Conservation (phyloP, 352 stramenopile species). For the Plasmopara muralis region DNA sequence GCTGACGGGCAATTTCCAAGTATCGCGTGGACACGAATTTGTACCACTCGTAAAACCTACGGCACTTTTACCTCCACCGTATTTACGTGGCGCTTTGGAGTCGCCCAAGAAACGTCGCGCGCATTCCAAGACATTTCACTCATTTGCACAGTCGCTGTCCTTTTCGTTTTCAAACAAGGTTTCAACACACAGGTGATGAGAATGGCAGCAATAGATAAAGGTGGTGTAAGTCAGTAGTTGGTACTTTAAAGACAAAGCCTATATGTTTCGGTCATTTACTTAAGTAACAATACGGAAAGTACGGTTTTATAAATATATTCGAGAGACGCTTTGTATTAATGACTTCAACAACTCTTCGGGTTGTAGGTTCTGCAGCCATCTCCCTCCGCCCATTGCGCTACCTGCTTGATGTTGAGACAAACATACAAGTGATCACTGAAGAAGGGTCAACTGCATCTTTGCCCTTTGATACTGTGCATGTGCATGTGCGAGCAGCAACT, state of each 20-base stretch:
- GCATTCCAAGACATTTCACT: constrained; percentile 73
- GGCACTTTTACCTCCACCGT: constrained; percentile 50
- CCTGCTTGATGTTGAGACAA: constrained; percentile 52
- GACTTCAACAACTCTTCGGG: background rate
- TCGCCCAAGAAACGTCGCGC: constrained; percentile 66
- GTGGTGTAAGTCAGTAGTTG: background rate
- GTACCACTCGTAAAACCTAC: constrained; percentile 21
- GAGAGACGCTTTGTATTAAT: background rate
- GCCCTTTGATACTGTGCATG: constrained; percentile 23
- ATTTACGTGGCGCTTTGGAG: constrained; percentile 43
- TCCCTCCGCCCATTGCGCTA: constrained; percentile 51
- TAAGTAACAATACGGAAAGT: no score
- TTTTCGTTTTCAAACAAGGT: constrained; percentile 40
- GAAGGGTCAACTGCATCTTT: constrained; percentile 7
- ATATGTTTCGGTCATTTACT: no score
- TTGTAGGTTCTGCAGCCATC: constrained; percentile 31
- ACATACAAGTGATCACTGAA: constrained; percentile 23
- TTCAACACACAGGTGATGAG: constrained; percentile 16
- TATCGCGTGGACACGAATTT: constrained; percentile 21
- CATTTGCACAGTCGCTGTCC: constrained; percentile 69
- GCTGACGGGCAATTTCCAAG: constrained; percentile 47
- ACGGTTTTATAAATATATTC: background rate
- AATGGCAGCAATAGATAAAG: background rate
- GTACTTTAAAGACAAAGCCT: background rate
- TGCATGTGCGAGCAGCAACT: constrained; percentile 33